phyloP scores from a whole-genome alignment of 495 filamentous ascomycete species.

The Neurospora tetraspora region DNA sequence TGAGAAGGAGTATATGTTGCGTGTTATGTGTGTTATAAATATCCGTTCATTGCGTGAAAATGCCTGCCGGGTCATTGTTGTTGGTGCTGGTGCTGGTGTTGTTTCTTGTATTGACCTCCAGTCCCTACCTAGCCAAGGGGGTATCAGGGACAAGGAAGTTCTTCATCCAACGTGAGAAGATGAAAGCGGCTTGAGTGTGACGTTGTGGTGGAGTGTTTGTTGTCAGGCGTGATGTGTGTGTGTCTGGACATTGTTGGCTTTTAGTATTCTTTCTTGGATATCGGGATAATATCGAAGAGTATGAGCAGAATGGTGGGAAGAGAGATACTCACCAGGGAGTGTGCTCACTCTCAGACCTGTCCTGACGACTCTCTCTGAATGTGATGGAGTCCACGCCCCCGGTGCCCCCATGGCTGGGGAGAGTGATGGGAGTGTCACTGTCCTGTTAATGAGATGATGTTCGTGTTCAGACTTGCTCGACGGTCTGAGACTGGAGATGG shows the following conservation, averaged over 20 bases:
- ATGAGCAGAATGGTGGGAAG: neutral
- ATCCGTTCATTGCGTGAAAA: too few species aligned
- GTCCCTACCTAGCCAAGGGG: too few species aligned
- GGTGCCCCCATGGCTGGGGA: neutral
- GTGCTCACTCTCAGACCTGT: neutral
- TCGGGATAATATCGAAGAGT: neutral
- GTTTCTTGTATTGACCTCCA: too few species aligned
- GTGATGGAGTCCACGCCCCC: neutral
- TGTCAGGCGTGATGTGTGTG: neutral
- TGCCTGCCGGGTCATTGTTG: too few species aligned
- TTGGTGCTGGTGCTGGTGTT: too few species aligned
- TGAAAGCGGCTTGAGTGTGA: neutral
- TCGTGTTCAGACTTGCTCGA: neutral
- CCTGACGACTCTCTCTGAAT: too few species aligned
- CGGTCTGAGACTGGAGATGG: neutral
- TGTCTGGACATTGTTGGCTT: neutral
- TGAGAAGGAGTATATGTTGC: too few species aligned
- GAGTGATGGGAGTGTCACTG: neutral
- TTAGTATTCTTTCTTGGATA: neutral
- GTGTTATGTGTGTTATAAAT: too few species aligned
- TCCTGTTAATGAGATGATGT: neutral
- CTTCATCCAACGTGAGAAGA: neutral
- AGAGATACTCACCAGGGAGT: neutral
- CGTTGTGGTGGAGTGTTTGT: neutral
- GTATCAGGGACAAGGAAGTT: neutral